Evolutionary conservation across 495 filamentous ascomycete genomes (phyloP).

Genomic region (Penicillium waksmanii): DNA sequence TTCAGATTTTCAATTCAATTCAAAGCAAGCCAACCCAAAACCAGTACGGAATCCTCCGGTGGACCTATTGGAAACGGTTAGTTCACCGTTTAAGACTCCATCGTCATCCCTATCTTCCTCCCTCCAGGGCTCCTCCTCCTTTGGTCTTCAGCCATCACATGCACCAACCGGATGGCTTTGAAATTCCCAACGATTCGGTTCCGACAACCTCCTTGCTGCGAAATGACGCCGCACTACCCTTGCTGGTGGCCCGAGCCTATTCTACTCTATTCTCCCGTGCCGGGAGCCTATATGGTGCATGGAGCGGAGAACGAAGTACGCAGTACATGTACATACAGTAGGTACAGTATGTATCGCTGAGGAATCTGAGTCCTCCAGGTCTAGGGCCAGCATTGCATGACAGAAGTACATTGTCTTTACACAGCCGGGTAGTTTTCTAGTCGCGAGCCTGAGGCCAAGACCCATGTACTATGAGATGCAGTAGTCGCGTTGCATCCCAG

Average conservation of each 20-base stretch:
- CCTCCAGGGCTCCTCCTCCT: background rate
- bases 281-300: slow-evolving; percentile 4
- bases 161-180: slow-evolving; percentile 15
- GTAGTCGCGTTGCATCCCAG: slow-evolving; percentile 10
- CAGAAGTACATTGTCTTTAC: background rate
- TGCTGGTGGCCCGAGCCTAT: slow-evolving; percentile 10
- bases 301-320: background rate
- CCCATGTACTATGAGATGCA: slow-evolving; percentile 6
- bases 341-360: background rate
- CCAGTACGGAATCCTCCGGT: background rate
- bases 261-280: slow-evolving; percentile 7
- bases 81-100: slow-evolving; percentile 25
- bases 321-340: background rate
- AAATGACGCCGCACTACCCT: slow-evolving; percentile 8
- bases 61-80: background rate
- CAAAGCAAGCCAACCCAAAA: too few species aligned
- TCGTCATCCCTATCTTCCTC: background rate
- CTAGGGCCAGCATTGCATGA: background rate
- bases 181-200: slow-evolving; percentile 15
- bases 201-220: slow-evolving; percentile 9
- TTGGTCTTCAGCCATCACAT: background rate
- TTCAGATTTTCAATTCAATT: too few species aligned
- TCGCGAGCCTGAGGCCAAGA: background rate
- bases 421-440: background rate
- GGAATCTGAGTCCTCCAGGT: background rate